Conservation (phyloP, 2,329 filamentous ascomycete species). For the Mycocentrospora acerina region DNA sequence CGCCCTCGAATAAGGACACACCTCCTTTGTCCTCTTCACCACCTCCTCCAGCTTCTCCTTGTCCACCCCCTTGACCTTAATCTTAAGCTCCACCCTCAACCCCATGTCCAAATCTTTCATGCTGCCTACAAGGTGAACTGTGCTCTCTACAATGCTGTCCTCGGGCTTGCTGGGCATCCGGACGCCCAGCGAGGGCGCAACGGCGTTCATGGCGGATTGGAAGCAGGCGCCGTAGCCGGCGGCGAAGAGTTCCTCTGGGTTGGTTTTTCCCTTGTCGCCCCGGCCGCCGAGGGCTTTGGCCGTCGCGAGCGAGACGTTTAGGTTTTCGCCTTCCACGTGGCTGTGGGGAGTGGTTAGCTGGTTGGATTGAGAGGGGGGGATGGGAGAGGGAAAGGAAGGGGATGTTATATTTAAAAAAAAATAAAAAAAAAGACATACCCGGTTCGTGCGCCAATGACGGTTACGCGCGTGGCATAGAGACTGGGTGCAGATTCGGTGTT, state of each 20-base stretch:
- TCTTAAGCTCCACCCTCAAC: slow-evolving; percentile 47
- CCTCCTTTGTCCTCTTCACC: slow-evolving; percentile 36
- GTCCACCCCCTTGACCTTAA: slow-evolving; percentile 37
- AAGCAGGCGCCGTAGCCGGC: slow-evolving; percentile 53
- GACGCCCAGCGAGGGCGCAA: slow-evolving; percentile 44
- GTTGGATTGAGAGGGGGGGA: not conserved
- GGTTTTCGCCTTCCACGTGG: slow-evolving; percentile 38
- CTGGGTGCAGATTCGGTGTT: slow-evolving; percentile 45
- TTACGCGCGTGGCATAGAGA: slow-evolving; percentile 43
- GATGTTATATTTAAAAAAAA: not conserved
- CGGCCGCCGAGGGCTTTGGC: slow-evolving; percentile 49
- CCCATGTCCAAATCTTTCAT: slow-evolving; percentile 50
- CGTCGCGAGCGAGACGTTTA: slow-evolving; percentile 46
- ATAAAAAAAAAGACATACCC: slow-evolving; percentile 14
- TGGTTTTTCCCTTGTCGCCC: slow-evolving; percentile 46
- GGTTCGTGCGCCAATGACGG: slow-evolving; percentile 43
- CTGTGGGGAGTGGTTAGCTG: slow-evolving; percentile 7
- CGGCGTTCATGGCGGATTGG: slow-evolving; percentile 51
- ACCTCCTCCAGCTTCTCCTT: slow-evolving; percentile 40
- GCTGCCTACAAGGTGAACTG: slow-evolving; percentile 49
- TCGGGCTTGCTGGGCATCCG: slow-evolving; percentile 44
- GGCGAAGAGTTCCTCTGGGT: slow-evolving; percentile 50
- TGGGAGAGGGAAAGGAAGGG: not conserved
- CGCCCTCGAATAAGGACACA: slow-evolving; percentile 39
- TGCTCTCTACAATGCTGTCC: slow-evolving; percentile 44